These are phyloP conservation scores for Pseudocercospora musae DNA, from an alignment of 2,329 filamentous ascomycete species.

Conservation along the genomic window DNA sequence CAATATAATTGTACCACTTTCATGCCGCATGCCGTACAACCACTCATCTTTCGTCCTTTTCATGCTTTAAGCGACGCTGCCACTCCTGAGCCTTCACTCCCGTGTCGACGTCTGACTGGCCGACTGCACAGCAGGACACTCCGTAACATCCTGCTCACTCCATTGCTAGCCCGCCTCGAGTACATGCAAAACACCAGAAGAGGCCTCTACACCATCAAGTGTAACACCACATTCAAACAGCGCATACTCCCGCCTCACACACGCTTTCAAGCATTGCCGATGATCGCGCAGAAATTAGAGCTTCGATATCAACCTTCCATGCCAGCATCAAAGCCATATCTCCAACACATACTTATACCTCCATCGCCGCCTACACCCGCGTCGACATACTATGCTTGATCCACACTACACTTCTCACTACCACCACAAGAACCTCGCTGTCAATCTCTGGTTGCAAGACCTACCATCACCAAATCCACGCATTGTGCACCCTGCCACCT, in stretches of 20 bases:
- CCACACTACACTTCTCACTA: background rate
- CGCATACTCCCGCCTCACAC: constrained; percentile 23
- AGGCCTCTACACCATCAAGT: constrained; percentile 14
- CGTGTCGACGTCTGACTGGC: constrained; percentile 8
- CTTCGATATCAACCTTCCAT: constrained; percentile 6
- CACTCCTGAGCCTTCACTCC: constrained; percentile 7
- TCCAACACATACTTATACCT: constrained; percentile 10
- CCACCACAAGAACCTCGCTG: constrained; percentile 5
- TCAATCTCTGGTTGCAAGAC: constrained; percentile 11
- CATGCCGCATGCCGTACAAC: constrained; percentile 32
- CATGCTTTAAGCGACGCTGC: constrained; percentile 22
- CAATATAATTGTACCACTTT: constrained; percentile 32
- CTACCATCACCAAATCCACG: constrained; percentile 6
- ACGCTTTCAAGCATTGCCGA: constrained; percentile 6
- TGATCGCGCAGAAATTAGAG: constrained; percentile 15
- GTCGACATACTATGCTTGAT: constrained; percentile 2
- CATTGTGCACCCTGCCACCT: background rate
- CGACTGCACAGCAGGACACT: constrained; percentile 11
- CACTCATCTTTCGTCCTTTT: constrained; percentile 28
- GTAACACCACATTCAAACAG: constrained; percentile 16
- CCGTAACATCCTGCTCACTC: constrained; percentile 12
- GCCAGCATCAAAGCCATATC: constrained; percentile 1
- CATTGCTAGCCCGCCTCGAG: constrained; percentile 6
- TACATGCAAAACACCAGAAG: constrained; percentile 21
- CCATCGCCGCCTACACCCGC: background rate